Percentiles rank a stretch among this genome's conserved stretches.
Conservation (phyloP, 164 flowering plant species). For the Santalum album region DNA sequence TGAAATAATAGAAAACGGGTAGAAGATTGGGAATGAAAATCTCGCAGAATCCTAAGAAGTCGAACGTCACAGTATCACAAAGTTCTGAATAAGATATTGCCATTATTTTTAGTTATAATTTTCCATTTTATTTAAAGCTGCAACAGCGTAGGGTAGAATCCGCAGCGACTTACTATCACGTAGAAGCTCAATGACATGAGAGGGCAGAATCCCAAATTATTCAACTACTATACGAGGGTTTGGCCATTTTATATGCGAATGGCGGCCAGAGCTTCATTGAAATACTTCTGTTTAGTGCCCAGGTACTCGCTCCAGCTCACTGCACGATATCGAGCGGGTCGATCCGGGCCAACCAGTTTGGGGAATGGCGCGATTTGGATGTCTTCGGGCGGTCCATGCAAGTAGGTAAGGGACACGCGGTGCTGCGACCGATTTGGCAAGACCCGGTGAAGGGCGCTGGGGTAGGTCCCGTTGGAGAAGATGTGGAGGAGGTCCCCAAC, state of each 20-base stretch:
- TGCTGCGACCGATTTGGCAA: conserved; percentile 33
- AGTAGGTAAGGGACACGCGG: conserved; percentile 52
- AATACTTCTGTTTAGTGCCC: conserved; percentile 57
- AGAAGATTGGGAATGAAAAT: too few relatives aligned
- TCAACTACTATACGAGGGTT: too few relatives aligned
- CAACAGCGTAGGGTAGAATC: too few relatives aligned
- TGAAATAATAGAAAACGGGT: too few relatives aligned
- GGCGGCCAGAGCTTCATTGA: conserved; percentile 60
- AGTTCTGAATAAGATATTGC: too few relatives aligned
- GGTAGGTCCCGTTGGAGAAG: conserved; percentile 58
- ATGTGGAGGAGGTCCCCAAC: conserved; percentile 89
- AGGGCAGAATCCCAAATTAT: too few relatives aligned
- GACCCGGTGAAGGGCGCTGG: conserved; percentile 51
- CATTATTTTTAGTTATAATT: too few relatives aligned
- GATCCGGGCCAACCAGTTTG: conserved; percentile 32
- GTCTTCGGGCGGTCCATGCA: conserved; percentile 41
- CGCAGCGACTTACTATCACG: too few relatives aligned
- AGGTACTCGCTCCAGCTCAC: conserved; percentile 76
- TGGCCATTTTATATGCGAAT: conserved; percentile 18
- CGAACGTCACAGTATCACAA: too few relatives aligned
- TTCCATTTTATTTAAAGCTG: too few relatives aligned
- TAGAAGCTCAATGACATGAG: too few relatives aligned
- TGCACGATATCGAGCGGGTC: conserved; percentile 46
- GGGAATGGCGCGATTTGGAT: conserved; percentile 41
- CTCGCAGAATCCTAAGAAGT: too few relatives aligned